Base-by-base conservation (phyloP, 1,139 yeast species). In the Debaryomyces psychrophilus region DNA sequence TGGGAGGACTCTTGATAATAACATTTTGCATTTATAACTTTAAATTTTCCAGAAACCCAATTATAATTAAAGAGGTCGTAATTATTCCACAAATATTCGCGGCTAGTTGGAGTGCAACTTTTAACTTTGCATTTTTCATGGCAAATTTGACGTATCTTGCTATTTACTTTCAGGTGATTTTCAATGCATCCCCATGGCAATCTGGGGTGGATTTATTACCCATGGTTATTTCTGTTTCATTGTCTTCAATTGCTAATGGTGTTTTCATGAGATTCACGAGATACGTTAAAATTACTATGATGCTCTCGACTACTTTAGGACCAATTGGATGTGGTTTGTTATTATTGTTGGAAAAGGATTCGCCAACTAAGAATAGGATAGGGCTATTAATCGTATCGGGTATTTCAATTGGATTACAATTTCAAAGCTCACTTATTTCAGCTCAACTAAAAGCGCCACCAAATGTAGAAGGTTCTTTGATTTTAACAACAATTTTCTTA, bases 191-290 rank as follows among this genome's bases (percentile, higher is more conserved):
- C 17, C 79, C 89, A 1, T 75, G 80, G 68, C 69, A 73, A 48
- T 79, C 89, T 0, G 88, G 90, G 31, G 65, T 83, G 35, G 78
- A 78, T 51, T 60, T 82, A 51, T 61, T 85, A 26, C 85, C 89
- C 1, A 54, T 75, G 52, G 73, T 83, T 37, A 60, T 85, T 27
- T 64, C 84, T 1, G 76, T 82, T 4, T 73, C 84, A 4, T 35
- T 82, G 4, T 52, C 79, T 1, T 74, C 85, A 1, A 62, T 78
- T 1, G 35, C 61, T 11, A 69, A 73, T 33, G 88, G 87, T 25
- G 52, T 76, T 1, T 52, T 74, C 38, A 70, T 82, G 50, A 66
- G 76, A 40, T 68, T 62, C 50, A 69, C 82, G 2, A 71, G 84
- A 34, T 58, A 61, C 35, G 73, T 82, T 46, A 83, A 83, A 57